Base-by-base conservation (phyloP, 306 rosid genomes). In the Psophocarpus tetragonolobus region DNA sequence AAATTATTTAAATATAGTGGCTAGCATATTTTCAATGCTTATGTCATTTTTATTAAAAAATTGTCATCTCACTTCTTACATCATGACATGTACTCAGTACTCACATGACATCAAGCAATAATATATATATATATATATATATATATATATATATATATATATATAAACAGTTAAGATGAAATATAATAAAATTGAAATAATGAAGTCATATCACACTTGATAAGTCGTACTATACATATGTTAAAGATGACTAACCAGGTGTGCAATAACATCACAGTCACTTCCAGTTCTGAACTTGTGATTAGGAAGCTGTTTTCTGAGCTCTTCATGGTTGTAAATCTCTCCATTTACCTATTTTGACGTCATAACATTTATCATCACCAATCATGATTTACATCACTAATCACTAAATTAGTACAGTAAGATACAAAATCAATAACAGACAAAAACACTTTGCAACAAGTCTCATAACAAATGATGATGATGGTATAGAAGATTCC, bases 231-330 rank as follows among this genome's bases (percentile, higher is more conserved):
- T 36, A 36, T 36, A 36, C 2, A 8, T 1, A 13, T 6, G 0
- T 61, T 15, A 20, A 6, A 13, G 12, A 51, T 21, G 23, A 79
- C 87, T 60, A 75, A 95, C 96, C 92, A 96, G 77, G 69, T 96
- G 99, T 0, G 98, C 93, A 82, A 96, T 96, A 41, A 96, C 98
- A 84, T 96, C 98, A 73, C 99, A 96, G 71, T 96, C 99, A 78
- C 98, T 91, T 58, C 91, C 98, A 2, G 99, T 96, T 65, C 88
- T 74, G 77, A 96, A 88, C 76, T 84, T 88, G 88, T 96, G 98
- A 77, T 91, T 78, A 6, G 90, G 77, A 7, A 92, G 76, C 45
- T 85, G 82, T 82, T 86, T 90, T 88, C 98, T 90, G 62, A 96
- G 84, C 20, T 91, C 83, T 71, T 96, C 98, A 68, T 92, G 99